These are phyloP conservation scores for Paracorniculantispora psalliotae DNA, from an alignment of 2,329 filamentous ascomycete species.

Conservation along the genomic window DNA sequence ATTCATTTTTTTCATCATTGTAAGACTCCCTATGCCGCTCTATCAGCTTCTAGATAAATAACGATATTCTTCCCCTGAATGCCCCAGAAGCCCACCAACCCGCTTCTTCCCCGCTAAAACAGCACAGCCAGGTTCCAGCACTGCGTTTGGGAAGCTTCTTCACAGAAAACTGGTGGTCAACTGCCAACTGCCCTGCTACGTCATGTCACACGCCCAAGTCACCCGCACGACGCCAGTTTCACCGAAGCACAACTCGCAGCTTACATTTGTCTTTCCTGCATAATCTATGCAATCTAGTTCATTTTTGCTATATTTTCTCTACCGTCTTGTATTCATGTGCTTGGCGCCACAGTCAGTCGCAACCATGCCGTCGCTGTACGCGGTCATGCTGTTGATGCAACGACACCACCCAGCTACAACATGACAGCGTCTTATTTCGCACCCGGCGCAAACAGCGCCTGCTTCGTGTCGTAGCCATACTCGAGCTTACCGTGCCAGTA, in stretches of 20 bases:
- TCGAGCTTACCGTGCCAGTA: constrained; percentile 58
- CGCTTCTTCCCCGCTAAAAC: too few relatives aligned
- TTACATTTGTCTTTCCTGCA: neutral
- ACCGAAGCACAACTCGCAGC: neutral
- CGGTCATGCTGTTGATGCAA: neutral
- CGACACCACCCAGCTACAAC: neutral
- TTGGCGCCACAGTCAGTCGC: neutral
- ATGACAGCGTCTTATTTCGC: constrained; percentile 31
- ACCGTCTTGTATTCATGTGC: neutral
- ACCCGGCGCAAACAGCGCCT: constrained; percentile 50
- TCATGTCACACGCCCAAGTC: constrained; percentile 5
- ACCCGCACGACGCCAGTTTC: neutral
- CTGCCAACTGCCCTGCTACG: neutral
- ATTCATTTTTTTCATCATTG: too few relatives aligned
- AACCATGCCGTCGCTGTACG: neutral
- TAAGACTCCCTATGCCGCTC: too few relatives aligned
- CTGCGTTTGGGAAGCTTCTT: neutral
- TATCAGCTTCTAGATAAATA: too few relatives aligned
- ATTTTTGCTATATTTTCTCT: neutral
- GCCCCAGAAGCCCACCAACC: too few relatives aligned
- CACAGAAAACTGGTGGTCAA: too few relatives aligned
- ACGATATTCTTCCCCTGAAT: too few relatives aligned
- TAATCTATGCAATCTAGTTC: neutral
- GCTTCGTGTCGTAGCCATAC: constrained; percentile 61
- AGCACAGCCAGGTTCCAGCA: too few relatives aligned